These are phyloP conservation scores for Leucogyrophana mollusca DNA, from an alignment of 768 basidiomycete genomes.

Conservation along the genomic window DNA sequence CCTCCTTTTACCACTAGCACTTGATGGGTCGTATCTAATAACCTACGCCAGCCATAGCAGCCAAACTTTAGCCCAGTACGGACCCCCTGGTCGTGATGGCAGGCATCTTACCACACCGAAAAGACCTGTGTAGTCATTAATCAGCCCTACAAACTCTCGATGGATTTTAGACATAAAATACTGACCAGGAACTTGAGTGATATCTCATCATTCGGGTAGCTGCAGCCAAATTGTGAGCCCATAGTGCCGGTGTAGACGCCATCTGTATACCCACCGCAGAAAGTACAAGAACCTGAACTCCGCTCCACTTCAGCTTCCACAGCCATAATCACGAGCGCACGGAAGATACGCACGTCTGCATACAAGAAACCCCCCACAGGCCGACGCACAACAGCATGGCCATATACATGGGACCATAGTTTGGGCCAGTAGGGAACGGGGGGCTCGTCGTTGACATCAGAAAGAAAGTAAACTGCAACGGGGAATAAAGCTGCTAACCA, in stretches of 20 bases:
- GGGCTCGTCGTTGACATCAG: too few species aligned
- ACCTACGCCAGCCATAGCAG: too few species aligned
- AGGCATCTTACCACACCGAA: background rate
- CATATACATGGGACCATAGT: background rate
- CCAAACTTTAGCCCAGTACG: too few species aligned
- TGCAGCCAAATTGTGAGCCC: background rate
- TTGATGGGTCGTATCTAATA: background rate
- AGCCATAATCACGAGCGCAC: too few species aligned
- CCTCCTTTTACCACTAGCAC: background rate
- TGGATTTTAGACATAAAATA: background rate
- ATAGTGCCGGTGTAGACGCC: too few species aligned
- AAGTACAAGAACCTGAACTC: background rate
- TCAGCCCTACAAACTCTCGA: background rate
- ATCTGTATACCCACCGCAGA: background rate
- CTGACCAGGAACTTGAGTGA: background rate
- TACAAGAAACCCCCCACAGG: background rate
- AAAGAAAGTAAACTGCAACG: too few species aligned
- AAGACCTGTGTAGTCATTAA: background rate
- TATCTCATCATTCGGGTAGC: background rate
- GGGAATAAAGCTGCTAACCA: too few species aligned
- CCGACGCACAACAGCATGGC: background rate
- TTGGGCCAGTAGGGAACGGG: background rate
- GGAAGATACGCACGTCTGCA: background rate
- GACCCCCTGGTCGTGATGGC: too few species aligned
- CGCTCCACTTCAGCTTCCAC: too few species aligned